phyloP scores from a whole-genome alignment of 371 early-diverging fungal genomes.

The Mucor velutinosus region DNA sequence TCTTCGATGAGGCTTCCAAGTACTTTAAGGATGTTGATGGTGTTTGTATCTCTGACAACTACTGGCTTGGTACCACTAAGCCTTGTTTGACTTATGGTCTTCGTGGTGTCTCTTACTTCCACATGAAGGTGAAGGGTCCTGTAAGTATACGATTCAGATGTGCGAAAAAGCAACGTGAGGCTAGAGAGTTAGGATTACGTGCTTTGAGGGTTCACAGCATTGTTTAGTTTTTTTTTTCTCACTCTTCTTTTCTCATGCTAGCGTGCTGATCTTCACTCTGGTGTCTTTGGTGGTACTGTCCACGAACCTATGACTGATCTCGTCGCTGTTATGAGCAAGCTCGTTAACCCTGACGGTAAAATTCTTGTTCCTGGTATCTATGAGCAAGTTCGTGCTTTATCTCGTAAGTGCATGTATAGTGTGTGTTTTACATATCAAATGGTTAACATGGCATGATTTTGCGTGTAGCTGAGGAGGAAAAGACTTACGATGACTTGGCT shows the following conservation, averaged over 20 bases:
- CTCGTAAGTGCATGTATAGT: conserved; percentile 45
- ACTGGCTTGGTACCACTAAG: conserved; percentile 94
- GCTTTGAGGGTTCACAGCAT: background rate
- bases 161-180: background rate
- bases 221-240: background rate
- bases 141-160: conserved; percentile 38
- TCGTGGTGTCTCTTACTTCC: conserved; percentile 93
- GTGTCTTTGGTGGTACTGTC: conserved; percentile 96
- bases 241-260: conserved; percentile 1
- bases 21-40: conserved; percentile 91
- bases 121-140: conserved; percentile 77
- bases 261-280: conserved; percentile 88
- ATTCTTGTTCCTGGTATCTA: conserved; percentile 93
- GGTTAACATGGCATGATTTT: background rate
- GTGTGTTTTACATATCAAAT: background rate
- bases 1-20: conserved; percentile 78
- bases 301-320: conserved; percentile 98
- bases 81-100: conserved; percentile 98
- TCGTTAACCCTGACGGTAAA: conserved; percentile 85
- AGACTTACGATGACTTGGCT: conserved; percentile 81
- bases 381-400: conserved; percentile 88
- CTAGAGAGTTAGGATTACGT: background rate
- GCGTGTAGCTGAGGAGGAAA: conserved; percentile 67
- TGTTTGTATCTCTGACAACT: conserved; percentile 96
- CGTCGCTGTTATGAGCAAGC: conserved; percentile 77